These are phyloP conservation scores for Dioscorea zingiberensis DNA, from an alignment of 106 monocot species.

Conservation along the genomic window DNA sequence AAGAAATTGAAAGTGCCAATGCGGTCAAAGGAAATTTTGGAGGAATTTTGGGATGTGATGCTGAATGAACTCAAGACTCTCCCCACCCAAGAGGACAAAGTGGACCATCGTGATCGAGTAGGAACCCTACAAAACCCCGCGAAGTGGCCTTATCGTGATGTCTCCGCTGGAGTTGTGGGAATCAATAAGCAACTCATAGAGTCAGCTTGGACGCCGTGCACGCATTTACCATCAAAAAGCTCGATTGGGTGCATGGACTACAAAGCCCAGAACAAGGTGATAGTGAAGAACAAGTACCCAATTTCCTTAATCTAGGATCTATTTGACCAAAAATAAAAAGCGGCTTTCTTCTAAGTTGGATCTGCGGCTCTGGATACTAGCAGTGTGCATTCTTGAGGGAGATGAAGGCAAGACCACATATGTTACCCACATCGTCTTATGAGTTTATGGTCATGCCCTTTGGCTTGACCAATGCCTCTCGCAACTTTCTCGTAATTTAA, in stretches of 20 bases:
- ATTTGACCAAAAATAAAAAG: not conserved
- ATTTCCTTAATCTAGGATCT: not conserved
- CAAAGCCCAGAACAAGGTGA: not conserved
- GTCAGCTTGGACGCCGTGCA: not conserved
- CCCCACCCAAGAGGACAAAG: not conserved
- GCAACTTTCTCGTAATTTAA: not conserved
- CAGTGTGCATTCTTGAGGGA: not conserved
- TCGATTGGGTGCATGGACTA: not conserved
- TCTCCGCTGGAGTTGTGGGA: not conserved
- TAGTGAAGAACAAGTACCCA: not conserved
- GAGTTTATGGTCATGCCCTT: not conserved
- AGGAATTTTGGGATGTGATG: not conserved
- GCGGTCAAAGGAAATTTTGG: not conserved
- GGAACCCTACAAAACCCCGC: not conserved
- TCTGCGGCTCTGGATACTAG: not conserved
- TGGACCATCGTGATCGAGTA: slow-evolving; percentile 7
- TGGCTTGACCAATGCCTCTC: not conserved
- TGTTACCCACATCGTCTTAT: not conserved
- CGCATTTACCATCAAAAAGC: not conserved
- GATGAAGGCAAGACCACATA: not conserved
- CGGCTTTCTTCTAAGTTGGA: not conserved
- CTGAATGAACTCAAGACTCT: not conserved
- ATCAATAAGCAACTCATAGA: not conserved
- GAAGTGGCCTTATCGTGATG: not conserved
- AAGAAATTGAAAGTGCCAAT: not conserved